Base-by-base conservation (phyloP, 148 eudicot species). In the Linanthus parryae region DNA sequence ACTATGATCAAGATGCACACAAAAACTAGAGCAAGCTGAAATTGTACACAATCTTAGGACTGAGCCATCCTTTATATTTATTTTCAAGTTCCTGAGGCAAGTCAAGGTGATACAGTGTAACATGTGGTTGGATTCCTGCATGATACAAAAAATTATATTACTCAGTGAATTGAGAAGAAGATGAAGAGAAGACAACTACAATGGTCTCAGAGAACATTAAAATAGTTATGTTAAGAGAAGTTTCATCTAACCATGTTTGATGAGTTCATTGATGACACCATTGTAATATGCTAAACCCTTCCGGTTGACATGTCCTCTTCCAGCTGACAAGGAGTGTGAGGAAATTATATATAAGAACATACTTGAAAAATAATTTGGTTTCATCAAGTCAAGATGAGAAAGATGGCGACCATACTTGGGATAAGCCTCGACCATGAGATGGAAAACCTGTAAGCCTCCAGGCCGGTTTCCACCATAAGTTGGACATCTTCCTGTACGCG, bases 391-490 rank as follows among this genome's bases (percentile, higher is more conserved):
- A 56, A 20, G 4, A 20, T 19, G 20, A 43, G 12, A 41, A 26
- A 43, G 14, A 39, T 23, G 27, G 17, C 30, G 69, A 18, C 21
- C 75, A 17, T 79, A 82, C 90, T 47, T 0, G 90, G 90, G 34
- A 83, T 56, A 5, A 83, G 69, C 68, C 90, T 79, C 8, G 90
- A 68, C 90, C 90, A 76, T 13, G 90, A 83, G 55, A 83, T 79
- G 24, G 90, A 83, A 51, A 79, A 67, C 41, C 90, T 59, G 25
- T 64, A 83, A 5, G 85, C 90, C 62, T 83, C 80, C 54, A 83
- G 30, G 36, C 80, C 78, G 1, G 77, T 83, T 26, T 79, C 82
- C 28, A 21, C 73, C 77, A 73, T 79, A 31, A 83, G 77, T 48
- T 63, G 73, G 44, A 83, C 70, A 56, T 83, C 90, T 53, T 76